Conservation (phyloP, 73 alveolate genomes). For the Tetrahymena malaccensis region DNA sequence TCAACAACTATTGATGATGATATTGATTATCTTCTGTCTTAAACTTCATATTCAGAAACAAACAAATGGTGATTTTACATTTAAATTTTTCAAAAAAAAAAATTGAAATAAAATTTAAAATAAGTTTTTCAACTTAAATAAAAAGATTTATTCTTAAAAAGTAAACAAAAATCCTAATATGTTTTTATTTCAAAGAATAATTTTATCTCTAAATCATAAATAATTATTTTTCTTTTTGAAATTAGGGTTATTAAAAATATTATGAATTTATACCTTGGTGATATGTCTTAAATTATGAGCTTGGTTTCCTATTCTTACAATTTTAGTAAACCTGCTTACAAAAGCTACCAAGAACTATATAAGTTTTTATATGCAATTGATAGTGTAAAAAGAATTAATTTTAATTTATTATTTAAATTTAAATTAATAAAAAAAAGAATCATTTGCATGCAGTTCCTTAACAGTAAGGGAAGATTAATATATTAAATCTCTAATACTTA, state of each 20-base stretch:
- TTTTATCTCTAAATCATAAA: no score
- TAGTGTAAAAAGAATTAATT: not conserved
- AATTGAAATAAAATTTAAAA: not conserved
- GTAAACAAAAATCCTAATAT: no score
- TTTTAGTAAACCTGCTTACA: not conserved
- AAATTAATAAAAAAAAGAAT: not conserved
- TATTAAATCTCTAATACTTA: not conserved
- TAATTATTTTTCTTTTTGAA: no score
- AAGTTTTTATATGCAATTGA: not conserved
- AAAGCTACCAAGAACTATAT: not conserved
- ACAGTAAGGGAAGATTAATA: not conserved
- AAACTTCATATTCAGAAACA: not conserved
- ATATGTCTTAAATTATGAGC: not conserved
- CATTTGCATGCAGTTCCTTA: not conserved
- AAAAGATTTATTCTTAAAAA: no score
- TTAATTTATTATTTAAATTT: no score
- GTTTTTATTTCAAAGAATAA: not conserved
- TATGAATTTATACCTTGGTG: not conserved
- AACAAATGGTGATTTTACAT: not conserved
- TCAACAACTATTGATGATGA: not conserved
- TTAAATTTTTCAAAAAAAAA: not conserved
- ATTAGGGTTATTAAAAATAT: not conserved
- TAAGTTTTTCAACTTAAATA: no score
- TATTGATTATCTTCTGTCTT: not conserved
- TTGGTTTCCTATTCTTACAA: not conserved